Percentiles rank a stretch among this genome's conserved stretches.
These are phyloP conservation scores for Boletus reticuloceps DNA, from an alignment of 768 basidiomycete species.

Conservation along the genomic window DNA sequence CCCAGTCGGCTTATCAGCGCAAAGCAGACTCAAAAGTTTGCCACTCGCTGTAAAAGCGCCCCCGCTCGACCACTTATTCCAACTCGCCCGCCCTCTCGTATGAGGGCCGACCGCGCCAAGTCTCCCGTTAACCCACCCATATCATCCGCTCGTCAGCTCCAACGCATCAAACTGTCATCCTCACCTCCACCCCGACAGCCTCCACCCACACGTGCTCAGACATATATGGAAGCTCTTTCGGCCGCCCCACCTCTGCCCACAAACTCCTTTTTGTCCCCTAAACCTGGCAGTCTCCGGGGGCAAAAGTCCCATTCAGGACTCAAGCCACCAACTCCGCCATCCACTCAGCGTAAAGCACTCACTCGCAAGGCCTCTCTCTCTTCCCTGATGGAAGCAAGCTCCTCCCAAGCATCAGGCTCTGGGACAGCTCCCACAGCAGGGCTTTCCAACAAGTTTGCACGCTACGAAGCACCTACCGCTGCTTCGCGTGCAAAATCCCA, in stretches of 20 bases:
- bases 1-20: constrained; percentile 65
- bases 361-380: constrained; percentile 79
- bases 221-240: constrained; percentile 55
- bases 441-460: constrained; percentile 39
- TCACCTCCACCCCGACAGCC: constrained; percentile 60
- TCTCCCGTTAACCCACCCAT: constrained; percentile 68
- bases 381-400: constrained; percentile 61
- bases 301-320: constrained; percentile 85
- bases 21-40: constrained; percentile 43
- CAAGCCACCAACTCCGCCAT: constrained; percentile 72
- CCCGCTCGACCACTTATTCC: constrained; percentile 50
- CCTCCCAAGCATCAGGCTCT: constrained; percentile 55
- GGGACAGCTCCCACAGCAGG: constrained; percentile 36
- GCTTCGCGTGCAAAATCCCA: constrained; percentile 77
- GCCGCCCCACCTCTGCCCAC: constrained; percentile 48
- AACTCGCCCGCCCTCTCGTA: constrained; percentile 61
- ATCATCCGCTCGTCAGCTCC: constrained; percentile 67
- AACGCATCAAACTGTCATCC: constrained; percentile 64
- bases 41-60: constrained; percentile 57
- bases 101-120: constrained; percentile 64
- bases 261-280: constrained; percentile 59
- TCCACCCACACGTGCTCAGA: constrained; percentile 47
- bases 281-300: constrained; percentile 72
- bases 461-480: constrained; percentile 78
- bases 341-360: constrained; percentile 53